Evolutionary conservation across 1,284 basidiomycete genomes (phyloP).

Genomic region (Apiotrichum veenhuisii): DNA sequence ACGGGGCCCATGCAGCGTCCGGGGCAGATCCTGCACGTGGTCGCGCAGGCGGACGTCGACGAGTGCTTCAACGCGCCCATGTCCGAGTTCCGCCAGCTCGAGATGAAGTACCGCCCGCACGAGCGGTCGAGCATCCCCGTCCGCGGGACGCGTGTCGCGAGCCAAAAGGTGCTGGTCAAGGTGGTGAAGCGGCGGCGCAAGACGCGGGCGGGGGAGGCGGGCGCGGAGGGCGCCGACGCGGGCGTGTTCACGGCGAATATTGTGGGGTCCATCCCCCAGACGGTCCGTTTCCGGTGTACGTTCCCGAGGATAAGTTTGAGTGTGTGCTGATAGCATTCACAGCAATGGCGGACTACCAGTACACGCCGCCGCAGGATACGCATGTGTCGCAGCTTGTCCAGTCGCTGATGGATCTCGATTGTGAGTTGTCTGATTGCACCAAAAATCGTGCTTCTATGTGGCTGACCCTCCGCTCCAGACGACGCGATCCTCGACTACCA

Average conservation of each 20-base stretch:
- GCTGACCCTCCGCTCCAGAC: slow-evolving; percentile 52
- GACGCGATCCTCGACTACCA: slow-evolving; percentile 65
- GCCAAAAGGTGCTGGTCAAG: slow-evolving; percentile 75
- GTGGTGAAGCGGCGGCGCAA: slow-evolving; percentile 57
- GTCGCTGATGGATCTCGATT: slow-evolving; percentile 73
- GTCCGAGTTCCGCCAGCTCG: slow-evolving; percentile 54
- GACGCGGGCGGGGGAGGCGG: slow-evolving; percentile 16
- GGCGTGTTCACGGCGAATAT: slow-evolving; percentile 72
- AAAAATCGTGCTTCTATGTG: neutral
- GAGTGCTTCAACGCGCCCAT: slow-evolving; percentile 58
- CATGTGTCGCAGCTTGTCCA: slow-evolving; percentile 63
- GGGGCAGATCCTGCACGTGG: slow-evolving; percentile 61
- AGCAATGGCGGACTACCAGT: slow-evolving; percentile 93
- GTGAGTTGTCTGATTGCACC: slow-evolving; percentile 53
- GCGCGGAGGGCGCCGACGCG: slow-evolving; percentile 36
- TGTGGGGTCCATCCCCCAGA: slow-evolving; percentile 71
- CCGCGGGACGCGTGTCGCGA: slow-evolving; percentile 67
- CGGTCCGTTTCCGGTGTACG: slow-evolving; percentile 83
- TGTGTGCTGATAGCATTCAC: neutral
- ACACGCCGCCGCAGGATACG: slow-evolving; percentile 66
- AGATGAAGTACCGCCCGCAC: slow-evolving; percentile 66
- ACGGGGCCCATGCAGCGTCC: slow-evolving; percentile 70
- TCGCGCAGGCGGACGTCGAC: slow-evolving; percentile 66
- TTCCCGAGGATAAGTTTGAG: slow-evolving; percentile 5
- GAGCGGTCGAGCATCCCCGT: slow-evolving; percentile 77